Percentiles rank a stretch among this genome's conserved stretches.
These are phyloP conservation scores for Mycena sanguinolenta DNA, from an alignment of 768 basidiomycete genomes.

Conservation along the genomic window DNA sequence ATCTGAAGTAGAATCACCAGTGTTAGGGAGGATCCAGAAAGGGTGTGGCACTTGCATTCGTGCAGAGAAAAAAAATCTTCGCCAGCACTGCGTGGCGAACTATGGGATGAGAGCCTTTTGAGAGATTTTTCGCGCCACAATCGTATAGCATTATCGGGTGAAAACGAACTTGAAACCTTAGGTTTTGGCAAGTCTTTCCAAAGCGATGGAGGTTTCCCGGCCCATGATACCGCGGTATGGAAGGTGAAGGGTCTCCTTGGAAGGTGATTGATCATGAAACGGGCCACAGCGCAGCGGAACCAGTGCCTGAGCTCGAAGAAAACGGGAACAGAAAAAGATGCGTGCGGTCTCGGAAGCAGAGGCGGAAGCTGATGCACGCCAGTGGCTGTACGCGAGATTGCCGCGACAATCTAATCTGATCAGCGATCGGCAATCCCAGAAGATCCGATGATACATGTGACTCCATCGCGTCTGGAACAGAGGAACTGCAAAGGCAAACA, in stretches of 20 bases:
- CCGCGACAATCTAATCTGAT: too few relatives aligned
- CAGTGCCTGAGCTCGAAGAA: too few relatives aligned
- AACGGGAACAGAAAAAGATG: too few relatives aligned
- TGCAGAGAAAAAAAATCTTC: constrained; percentile 62
- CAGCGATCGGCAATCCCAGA: too few relatives aligned
- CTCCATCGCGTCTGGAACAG: not conserved
- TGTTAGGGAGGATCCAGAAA: not conserved
- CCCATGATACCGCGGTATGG: constrained; percentile 84
- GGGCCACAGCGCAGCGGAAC: not conserved
- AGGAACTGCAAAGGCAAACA: not conserved
- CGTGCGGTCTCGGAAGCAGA: too few relatives aligned
- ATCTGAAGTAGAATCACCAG: constrained; percentile 70
- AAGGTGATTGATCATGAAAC: not conserved
- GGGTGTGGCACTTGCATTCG: constrained; percentile 35
- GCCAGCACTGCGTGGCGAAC: constrained; percentile 54
- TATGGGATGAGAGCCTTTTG: constrained; percentile 46
- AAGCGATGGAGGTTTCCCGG: constrained; percentile 77
- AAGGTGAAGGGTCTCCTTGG: constrained; percentile 69
- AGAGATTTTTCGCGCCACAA: constrained; percentile 80
- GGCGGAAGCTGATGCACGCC: too few relatives aligned
- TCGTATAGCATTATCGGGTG: constrained; percentile 69
- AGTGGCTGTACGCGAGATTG: too few relatives aligned
- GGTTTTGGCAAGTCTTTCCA: constrained; percentile 43
- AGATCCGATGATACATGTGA: too few relatives aligned
- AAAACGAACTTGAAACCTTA: constrained; percentile 56